Evolutionary conservation across 495 filamentous ascomycete genomes (phyloP).

Genomic region (Daldinia loculata): DNA sequence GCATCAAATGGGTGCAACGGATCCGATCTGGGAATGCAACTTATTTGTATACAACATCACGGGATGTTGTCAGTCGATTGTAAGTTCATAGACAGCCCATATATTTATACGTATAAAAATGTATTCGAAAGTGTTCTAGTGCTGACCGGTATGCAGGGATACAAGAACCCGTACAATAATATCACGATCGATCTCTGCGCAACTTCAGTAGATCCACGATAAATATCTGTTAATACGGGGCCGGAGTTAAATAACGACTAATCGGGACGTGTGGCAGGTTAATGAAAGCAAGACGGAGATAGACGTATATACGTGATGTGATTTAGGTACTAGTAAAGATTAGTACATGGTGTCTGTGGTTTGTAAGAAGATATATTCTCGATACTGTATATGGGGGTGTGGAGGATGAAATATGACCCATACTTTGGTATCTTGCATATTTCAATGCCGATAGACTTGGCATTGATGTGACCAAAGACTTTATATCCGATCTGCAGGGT

Average conservation of each 20-base stretch:
- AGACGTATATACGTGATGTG: neutral
- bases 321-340: neutral
- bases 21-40: constrained; percentile 45
- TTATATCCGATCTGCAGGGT: neutral
- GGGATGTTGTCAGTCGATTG: constrained; percentile 45
- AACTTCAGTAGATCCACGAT: constrained; percentile 24
- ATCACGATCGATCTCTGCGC: constrained; percentile 42
- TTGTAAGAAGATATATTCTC: too few relatives aligned
- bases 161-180: constrained; percentile 43
- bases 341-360: too few relatives aligned
- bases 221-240: neutral
- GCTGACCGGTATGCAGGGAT: constrained; percentile 30
- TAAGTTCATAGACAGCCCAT: constrained; percentile 17
- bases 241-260: neutral
- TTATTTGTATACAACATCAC: constrained; percentile 46
- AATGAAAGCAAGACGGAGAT: neutral
- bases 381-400: too few relatives aligned
- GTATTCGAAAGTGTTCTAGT: neutral
- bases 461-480: neutral
- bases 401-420: neutral
- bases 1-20: constrained; percentile 37
- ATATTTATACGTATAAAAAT: neutral
- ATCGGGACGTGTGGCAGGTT: neutral
- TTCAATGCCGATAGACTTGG: neutral
- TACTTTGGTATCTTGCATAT: neutral